phyloP scores from a whole-genome alignment of 2,329 filamentous ascomycete genomes.

The Dothideomycetes sp. region DNA sequence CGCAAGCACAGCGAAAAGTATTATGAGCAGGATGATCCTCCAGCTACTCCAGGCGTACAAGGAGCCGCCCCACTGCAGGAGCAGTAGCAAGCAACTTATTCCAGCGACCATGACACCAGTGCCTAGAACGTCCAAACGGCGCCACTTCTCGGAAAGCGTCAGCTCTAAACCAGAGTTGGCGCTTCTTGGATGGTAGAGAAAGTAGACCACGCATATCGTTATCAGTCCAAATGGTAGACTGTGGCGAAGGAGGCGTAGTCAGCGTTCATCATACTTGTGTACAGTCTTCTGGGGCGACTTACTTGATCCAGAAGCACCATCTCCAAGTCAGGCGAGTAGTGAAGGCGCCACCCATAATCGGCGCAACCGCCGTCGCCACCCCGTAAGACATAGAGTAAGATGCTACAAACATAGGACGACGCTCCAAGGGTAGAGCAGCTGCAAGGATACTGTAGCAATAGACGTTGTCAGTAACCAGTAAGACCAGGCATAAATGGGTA shows the following conservation, averaged over 20 bases:
- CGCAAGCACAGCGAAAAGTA: slow-evolving; percentile 4
- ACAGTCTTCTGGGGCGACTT: slow-evolving; percentile 21
- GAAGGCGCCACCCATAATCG: slow-evolving; percentile 31
- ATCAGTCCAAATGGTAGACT: slow-evolving; percentile 31
- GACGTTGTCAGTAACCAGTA: no score
- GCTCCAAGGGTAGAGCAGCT: slow-evolving; percentile 29
- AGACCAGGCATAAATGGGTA: no score
- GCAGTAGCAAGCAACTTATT: slow-evolving; percentile 30
- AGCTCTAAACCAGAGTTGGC: no score
- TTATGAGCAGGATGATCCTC: slow-evolving; percentile 12
- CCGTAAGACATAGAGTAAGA: slow-evolving; percentile 26
- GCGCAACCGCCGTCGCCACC: slow-evolving; percentile 28
- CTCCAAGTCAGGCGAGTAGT: slow-evolving; percentile 24
- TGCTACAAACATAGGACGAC: slow-evolving; percentile 31
- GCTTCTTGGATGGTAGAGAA: slow-evolving; percentile 23
- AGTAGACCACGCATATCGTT: slow-evolving; percentile 17
- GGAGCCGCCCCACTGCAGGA: slow-evolving; percentile 35
- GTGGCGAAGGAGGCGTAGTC: not conserved
- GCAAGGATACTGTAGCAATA: no score
- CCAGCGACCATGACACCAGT: slow-evolving; percentile 28
- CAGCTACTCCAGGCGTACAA: slow-evolving; percentile 23
- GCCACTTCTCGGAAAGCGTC: slow-evolving; percentile 40
- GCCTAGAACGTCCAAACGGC: slow-evolving; percentile 30
- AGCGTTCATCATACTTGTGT: slow-evolving; percentile 4
- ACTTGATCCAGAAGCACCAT: slow-evolving; percentile 28